These are phyloP conservation scores for Stephania yunnanensis DNA, from an alignment of 164 flowering plant genomes.

Conservation along the genomic window DNA sequence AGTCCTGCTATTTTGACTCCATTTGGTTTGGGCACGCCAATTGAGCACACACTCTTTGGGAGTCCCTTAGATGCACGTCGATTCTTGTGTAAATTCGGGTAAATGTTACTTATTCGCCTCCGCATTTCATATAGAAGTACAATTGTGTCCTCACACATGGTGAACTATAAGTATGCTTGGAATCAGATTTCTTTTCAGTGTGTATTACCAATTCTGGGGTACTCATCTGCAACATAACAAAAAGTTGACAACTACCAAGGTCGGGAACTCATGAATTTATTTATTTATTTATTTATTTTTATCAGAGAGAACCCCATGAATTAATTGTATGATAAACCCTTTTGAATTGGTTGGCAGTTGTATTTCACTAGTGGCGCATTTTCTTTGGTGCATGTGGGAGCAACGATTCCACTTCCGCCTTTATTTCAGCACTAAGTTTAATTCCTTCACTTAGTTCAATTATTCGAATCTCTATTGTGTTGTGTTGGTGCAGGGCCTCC, in stretches of 20 bases:
- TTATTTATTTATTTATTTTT: too few species aligned
- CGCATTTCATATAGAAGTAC: too few species aligned
- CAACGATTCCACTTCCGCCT: background rate
- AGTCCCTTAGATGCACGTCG: too few species aligned
- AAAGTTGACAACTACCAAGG: background rate
- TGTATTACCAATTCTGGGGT: too few species aligned
- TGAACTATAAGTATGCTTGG: too few species aligned
- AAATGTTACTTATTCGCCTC: too few species aligned
- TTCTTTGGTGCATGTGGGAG: background rate
- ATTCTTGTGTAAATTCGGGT: too few species aligned
- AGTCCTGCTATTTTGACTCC: too few species aligned
- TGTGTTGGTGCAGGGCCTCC: constrained; percentile 45
- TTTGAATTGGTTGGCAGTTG: background rate
- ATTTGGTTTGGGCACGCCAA: too few species aligned
- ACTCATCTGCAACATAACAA: background rate
- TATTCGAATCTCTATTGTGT: background rate
- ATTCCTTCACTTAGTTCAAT: background rate
- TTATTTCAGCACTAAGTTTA: too few species aligned
- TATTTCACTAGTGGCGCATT: background rate
- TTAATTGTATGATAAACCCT: background rate
- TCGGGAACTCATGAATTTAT: background rate
- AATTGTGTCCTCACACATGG: too few species aligned
- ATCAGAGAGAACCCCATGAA: background rate
- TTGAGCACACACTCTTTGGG: too few species aligned
- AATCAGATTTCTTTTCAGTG: background rate